phyloP scores from a whole-genome alignment of 2,329 filamentous ascomycete genomes.

The Mycosphaerella sp. region DNA sequence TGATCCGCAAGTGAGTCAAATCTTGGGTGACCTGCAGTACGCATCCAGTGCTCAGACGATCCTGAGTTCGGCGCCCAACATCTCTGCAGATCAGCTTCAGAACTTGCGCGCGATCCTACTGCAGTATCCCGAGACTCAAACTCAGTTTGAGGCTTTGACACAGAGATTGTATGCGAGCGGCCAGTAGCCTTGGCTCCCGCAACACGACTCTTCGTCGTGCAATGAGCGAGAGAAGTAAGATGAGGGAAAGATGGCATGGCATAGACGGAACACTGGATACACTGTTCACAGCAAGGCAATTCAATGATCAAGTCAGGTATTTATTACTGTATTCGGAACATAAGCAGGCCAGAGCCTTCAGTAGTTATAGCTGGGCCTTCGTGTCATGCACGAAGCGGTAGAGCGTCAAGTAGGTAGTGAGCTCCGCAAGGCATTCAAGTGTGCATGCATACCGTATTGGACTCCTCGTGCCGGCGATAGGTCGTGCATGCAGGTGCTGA shows the following conservation, averaged over 20 bases:
- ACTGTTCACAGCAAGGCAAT: not conserved
- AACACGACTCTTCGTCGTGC: not conserved
- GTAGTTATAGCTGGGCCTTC: too few species aligned
- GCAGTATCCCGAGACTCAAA: conserved; percentile 57
- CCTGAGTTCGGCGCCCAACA: conserved; percentile 27
- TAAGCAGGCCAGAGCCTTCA: too few species aligned
- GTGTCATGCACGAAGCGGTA: too few species aligned
- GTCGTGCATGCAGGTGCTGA: too few species aligned
- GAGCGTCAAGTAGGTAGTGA: too few species aligned
- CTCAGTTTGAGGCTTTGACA: conserved; percentile 45
- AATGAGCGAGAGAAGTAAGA: not conserved
- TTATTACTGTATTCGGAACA: too few species aligned
- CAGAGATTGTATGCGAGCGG: conserved; percentile 18
- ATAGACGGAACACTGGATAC: not conserved
- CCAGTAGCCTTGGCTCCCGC: not conserved
- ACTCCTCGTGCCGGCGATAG: too few species aligned
- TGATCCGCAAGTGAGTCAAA: conserved; percentile 37
- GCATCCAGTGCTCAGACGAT: conserved; percentile 39
- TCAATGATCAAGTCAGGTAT: not conserved
- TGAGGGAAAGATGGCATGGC: not conserved
- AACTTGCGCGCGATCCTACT: conserved; percentile 65
- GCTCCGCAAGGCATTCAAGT: too few species aligned
- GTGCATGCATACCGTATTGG: too few species aligned
- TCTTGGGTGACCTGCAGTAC: conserved; percentile 41
- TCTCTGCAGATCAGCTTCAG: conserved; percentile 57